A percentile compares a stretch with the other conserved stretches of the same genome.
These are phyloP conservation scores for Beta lomatogona DNA, from an alignment of 179 eudicot species.

Conservation along the genomic window DNA sequence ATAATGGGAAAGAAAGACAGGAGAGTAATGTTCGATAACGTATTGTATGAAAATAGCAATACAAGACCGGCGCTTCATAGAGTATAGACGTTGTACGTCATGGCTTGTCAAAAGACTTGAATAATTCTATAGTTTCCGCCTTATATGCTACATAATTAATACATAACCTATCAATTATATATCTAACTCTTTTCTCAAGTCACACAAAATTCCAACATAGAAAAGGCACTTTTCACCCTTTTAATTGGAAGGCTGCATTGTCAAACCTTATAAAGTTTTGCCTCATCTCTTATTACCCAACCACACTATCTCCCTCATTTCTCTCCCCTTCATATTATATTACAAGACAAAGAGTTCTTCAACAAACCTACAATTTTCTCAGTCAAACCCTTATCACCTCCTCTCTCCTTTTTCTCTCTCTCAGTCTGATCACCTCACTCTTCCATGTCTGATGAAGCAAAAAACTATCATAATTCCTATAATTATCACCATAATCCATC, in stretches of 20 bases:
- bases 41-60: conserved; percentile 32
- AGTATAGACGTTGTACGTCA: conserved; percentile 1
- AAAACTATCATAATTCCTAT: background rate
- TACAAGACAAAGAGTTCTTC: conserved; percentile 21
- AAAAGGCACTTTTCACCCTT: conserved; percentile 35
- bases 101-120: conserved; percentile 11
- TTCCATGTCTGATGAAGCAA: conserved; percentile 34
- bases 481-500: background rate
- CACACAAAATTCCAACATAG: conserved; percentile 21
- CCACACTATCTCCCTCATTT: background rate
- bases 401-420: background rate
- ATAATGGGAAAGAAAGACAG: too few relatives aligned
- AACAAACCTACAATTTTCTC: conserved; percentile 24
- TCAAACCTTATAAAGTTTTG: conserved; percentile 47
- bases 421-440: background rate
- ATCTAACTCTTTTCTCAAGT: background rate
- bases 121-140: background rate
- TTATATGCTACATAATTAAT: background rate
- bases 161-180: background rate
- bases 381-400: conserved; percentile 24
- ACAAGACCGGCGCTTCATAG: conserved; percentile 7
- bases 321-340: conserved; percentile 28
- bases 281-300: conserved; percentile 16
- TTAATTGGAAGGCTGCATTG: conserved; percentile 35
- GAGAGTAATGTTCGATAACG: conserved; percentile 7